phyloP scores from a whole-genome alignment of 257 asterid genomes.

The Lithospermum erythrorhizon region DNA sequence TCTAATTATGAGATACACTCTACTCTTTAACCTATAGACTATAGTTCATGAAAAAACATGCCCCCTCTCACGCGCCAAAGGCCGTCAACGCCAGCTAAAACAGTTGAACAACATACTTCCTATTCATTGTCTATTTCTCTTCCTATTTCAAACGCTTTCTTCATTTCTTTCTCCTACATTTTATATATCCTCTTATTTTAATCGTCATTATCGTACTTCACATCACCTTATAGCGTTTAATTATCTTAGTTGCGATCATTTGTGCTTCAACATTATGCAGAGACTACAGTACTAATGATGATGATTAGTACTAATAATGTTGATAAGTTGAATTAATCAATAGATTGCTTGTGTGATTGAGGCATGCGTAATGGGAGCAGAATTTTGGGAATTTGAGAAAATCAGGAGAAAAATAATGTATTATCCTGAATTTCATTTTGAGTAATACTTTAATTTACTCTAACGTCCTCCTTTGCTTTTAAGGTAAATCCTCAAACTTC shows the following conservation, averaged over 20 bases:
- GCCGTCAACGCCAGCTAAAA: neutral
- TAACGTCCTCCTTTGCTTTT: neutral
- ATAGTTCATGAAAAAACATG: no score
- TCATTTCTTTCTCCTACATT: neutral
- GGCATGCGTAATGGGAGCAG: neutral
- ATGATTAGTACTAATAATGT: no score
- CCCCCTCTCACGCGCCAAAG: neutral
- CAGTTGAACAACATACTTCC: neutral
- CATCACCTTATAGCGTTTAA: no score
- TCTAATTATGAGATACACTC: no score
- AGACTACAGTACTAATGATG: neutral
- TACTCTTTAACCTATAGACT: no score
- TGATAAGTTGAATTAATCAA: neutral
- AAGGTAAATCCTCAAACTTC: neutral
- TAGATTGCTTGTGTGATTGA: no score
- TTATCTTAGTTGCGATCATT: no score
- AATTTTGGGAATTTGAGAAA: neutral
- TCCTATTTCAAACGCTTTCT: neutral
- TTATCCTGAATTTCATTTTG: neutral
- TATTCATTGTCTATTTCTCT: neutral
- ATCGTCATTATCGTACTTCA: neutral
- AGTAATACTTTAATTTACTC: neutral
- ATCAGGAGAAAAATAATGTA: neutral
- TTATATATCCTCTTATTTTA: neutral
- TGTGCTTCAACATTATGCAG: no score